Percentiles rank a stretch among this genome's conserved stretches.
Evolutionary conservation across 345 rosid genomes (phyloP).

Genomic region (Rhodamnia rubescens): DNA sequence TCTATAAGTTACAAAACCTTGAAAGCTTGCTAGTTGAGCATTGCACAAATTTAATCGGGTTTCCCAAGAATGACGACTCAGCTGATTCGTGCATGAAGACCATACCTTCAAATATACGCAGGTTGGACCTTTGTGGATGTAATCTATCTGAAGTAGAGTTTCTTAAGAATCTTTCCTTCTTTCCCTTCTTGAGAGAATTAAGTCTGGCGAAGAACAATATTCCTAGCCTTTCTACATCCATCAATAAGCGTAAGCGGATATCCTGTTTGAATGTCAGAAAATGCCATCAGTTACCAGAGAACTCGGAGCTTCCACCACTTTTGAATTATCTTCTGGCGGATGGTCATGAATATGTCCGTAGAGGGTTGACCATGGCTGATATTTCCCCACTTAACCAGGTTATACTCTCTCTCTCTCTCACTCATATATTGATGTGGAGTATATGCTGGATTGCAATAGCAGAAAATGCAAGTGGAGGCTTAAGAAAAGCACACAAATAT

Average conservation of each 20-base stretch:
- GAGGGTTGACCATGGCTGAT: no score
- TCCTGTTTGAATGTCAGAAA: rapidly evolving
- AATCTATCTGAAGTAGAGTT: background rate
- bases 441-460: background rate
- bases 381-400: no score
- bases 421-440: no score
- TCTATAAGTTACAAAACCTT: background rate
- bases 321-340: no score
- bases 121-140: rapidly evolving
- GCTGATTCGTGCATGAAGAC: background rate
- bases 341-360: no score
- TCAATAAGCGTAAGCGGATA: background rate
- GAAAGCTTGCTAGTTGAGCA: background rate
- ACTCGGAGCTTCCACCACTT: no score
- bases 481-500: background rate
- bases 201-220: no score
- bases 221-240: background rate
- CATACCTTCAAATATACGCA: background rate
- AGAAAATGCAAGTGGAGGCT: background rate
- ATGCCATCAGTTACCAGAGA: no score
- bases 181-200: background rate
- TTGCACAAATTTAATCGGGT: background rate
- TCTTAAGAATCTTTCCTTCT: background rate
- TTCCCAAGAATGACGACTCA: background rate
- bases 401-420: no score